Conservation (phyloP, 2,329 filamentous ascomycete genomes). For the Diaporthe amygdali region DNA sequence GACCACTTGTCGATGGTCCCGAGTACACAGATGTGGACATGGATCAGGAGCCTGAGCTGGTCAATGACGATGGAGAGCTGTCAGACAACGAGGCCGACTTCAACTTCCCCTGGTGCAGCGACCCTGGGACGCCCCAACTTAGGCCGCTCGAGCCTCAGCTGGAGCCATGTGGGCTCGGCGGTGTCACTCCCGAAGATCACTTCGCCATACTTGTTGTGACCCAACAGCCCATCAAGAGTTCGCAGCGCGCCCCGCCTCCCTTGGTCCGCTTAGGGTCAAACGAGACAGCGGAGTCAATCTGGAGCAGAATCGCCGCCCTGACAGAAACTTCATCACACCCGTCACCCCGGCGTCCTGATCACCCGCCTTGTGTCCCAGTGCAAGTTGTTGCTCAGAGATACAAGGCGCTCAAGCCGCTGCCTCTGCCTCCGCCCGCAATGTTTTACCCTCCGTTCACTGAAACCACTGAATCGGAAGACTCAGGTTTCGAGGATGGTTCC, state of each 20-base stretch:
- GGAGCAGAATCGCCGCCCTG: conserved; percentile 47
- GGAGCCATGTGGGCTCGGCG: conserved; percentile 64
- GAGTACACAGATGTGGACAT: conserved; percentile 31
- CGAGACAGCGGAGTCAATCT: conserved; percentile 46
- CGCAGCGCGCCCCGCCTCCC: background rate
- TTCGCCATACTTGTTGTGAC: conserved; percentile 63
- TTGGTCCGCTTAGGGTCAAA: conserved; percentile 26
- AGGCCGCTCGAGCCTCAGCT: conserved; percentile 55
- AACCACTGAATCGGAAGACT: conserved; percentile 37
- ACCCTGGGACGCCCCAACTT: conserved; percentile 43
- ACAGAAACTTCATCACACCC: conserved; percentile 43
- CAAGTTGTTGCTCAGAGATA: conserved; percentile 51
- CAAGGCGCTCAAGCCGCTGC: conserved; percentile 49
- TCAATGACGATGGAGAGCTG: conserved; percentile 39
- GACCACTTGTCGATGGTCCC: conserved; percentile 52
- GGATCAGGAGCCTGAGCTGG: conserved; percentile 35
- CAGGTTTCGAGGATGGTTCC: conserved; percentile 30
- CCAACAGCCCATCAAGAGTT: conserved; percentile 41
- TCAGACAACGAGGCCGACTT: conserved; percentile 45
- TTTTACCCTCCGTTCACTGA: conserved; percentile 55
- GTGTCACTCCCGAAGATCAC: conserved; percentile 67
- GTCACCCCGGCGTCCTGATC: background rate
- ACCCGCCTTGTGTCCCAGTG: conserved; percentile 40
- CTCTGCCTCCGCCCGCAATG: conserved; percentile 57
- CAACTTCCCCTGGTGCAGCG: conserved; percentile 52